Evolutionary conservation across 371 early-diverging fungal genomes (phyloP).

Genomic region (Mucor sp.): DNA sequence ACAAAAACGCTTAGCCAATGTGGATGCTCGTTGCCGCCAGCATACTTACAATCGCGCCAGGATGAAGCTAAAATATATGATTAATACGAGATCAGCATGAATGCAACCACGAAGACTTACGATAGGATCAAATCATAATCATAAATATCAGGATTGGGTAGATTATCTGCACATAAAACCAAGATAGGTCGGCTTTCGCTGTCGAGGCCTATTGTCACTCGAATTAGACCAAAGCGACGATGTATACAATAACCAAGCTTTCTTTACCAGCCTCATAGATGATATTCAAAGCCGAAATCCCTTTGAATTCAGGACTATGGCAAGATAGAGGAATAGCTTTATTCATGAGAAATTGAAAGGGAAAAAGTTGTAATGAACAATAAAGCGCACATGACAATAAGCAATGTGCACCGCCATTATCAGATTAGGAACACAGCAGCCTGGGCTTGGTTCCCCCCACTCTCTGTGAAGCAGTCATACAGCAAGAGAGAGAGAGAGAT

Average conservation of each 20-base stretch:
- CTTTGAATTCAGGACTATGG: constrained; percentile 49
- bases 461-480: too few relatives aligned
- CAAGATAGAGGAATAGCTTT: constrained; percentile 32
- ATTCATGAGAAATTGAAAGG: constrained; percentile 19
- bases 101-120: constrained; percentile 36
- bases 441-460: too few relatives aligned
- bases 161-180: constrained; percentile 76
- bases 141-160: constrained; percentile 76
- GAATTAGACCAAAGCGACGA: not conserved
- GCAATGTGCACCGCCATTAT: not conserved
- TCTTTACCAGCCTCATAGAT: constrained; percentile 52
- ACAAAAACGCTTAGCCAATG: not conserved
- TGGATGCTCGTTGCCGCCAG: too few relatives aligned
- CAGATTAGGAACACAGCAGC: too few relatives aligned
- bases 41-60: constrained; percentile 43
- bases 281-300: constrained; percentile 44
- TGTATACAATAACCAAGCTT: not conserved
- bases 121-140: constrained; percentile 82
- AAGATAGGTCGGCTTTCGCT: constrained; percentile 80
- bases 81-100: not conserved
- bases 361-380: not conserved
- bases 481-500: too few relatives aligned
- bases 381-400: not conserved
- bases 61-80: constrained; percentile 27
- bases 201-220: constrained; percentile 70